Evolutionary conservation across 257 asterid species (phyloP).

Genomic region (Nicotiana otophora): DNA sequence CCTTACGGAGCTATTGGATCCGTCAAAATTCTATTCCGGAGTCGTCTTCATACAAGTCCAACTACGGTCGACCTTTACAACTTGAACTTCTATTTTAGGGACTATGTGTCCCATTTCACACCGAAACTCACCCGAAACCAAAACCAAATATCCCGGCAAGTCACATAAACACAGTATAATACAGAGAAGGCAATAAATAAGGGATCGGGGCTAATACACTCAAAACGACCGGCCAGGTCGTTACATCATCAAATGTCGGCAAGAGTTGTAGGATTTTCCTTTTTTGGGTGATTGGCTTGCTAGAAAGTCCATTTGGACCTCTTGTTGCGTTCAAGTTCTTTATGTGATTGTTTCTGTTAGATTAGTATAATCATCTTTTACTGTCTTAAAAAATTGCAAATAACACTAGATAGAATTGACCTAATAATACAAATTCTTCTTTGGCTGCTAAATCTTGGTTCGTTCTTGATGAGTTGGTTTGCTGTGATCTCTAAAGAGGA

Average conservation of each 20-base stretch:
- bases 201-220: too few relatives aligned
- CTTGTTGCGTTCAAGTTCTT: neutral
- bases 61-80: too few relatives aligned
- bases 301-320: neutral
- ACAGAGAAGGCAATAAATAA: too few relatives aligned
- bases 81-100: too few relatives aligned
- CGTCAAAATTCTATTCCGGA: too few relatives aligned
- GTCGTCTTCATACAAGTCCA: too few relatives aligned
- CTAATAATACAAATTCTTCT: neutral
- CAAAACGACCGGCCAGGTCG: too few relatives aligned
- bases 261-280: neutral
- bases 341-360: neutral
- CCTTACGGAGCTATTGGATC: too few relatives aligned
- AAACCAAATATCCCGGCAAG: too few relatives aligned
- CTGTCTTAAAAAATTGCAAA: neutral
- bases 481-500: slow-evolving; percentile 79
- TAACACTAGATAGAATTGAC: neutral
- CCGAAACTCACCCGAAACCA: too few relatives aligned
- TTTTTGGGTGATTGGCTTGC: neutral
- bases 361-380: neutral
- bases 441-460: slow-evolving; percentile 55
- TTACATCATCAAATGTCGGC: neutral
- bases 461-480: slow-evolving; percentile 89
- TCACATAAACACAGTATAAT: too few relatives aligned
- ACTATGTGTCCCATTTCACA: too few relatives aligned